Evolutionary conservation across 345 rosid species (phyloP), one percentile per base, ranked within the genome.

Genomic region (Hibiscus tridactylites): DNA sequence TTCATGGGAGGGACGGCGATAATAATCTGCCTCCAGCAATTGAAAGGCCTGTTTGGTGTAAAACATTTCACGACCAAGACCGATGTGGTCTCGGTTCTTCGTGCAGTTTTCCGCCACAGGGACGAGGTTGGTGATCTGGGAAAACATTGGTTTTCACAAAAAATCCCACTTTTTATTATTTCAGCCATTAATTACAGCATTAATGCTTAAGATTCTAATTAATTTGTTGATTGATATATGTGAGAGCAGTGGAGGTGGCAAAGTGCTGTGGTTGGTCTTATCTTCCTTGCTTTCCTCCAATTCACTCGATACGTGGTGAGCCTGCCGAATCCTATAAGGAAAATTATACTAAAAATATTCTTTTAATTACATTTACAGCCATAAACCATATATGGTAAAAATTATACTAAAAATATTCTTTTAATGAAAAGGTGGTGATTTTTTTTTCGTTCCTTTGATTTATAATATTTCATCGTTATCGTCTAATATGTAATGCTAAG

Each of bases 1-100:
- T 91, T 93, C 87, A 91, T 93, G 96, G 87, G 88, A 28, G 97
- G 97, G 44, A 91, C 97, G 0, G 97, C 98, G 1, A 74, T 84
- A 3, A 77, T 93, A 7, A 91, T 93, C 29, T 83, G 83, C 61
- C 83, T 91, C 24, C 97, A 93, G 74, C 98, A 93, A 73, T 73
- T 93, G 72, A 93, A 90, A 77, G 96, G 96, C 65, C 19, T 91
- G 15, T 75, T 93, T 29, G 98, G 98, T n/a, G 26, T 93, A 77
- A 67, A 15, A 0, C 87, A 87, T 66, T 91, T 93, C 75, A 91
- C 97, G 12, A 76, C 76, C 12, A 76, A 84, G 49, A 93, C 97
- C 5, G 98, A 93, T 71, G 89, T 88, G 3, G 77, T 93, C 19
- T 80, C 88, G 3, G 98, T 93, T 26, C 15, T 93, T 74, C 80